Percentiles rank a stretch among this genome's conserved stretches.
phyloP scores from a whole-genome alignment of 2,329 filamentous ascomycete genomes.

The Bretziella fagacearum region DNA sequence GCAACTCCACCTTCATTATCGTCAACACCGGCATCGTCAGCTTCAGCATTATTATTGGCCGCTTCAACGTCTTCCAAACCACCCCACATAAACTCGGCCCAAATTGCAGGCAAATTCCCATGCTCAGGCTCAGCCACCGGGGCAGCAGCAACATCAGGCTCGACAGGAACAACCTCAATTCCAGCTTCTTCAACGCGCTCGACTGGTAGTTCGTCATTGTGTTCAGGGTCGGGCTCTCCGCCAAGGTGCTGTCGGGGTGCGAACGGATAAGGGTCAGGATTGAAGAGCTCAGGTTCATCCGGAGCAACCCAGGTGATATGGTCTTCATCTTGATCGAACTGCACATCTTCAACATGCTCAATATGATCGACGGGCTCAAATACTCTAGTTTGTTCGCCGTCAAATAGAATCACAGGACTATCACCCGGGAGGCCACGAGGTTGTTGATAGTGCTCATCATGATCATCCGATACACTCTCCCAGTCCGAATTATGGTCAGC shows the following conservation, averaged over 20 bases:
- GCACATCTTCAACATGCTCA: conserved; percentile 13
- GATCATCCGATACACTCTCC: conserved; percentile 10
- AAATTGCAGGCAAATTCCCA: conserved; percentile 16
- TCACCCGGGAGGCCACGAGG: not conserved
- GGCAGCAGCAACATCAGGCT: not conserved
- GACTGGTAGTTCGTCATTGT: conserved; percentile 8
- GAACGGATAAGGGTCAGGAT: too few species aligned
- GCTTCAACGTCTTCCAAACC: conserved; percentile 25
- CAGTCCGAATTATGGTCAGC: conserved; percentile 7
- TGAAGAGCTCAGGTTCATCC: too few species aligned
- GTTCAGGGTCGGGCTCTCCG: not conserved
- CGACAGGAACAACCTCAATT: not conserved
- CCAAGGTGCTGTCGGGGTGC: not conserved
- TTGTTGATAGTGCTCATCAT: not conserved
- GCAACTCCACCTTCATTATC: conserved; percentile 28
- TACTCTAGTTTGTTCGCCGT: not conserved
- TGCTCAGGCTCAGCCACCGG: not conserved
- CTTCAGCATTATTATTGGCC: conserved; percentile 38
- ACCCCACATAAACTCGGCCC: conserved; percentile 47
- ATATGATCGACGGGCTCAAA: conserved; percentile 7
- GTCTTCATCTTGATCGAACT: conserved; percentile 5
- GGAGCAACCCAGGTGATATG: conserved; percentile 15
- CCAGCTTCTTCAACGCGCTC: conserved; percentile 7
- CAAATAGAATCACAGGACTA: not conserved
- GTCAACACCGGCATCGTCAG: conserved; percentile 23